Evolutionary conservation across 1,284 basidiomycete species (phyloP).

Genomic region (Ceratobasidium sp.): DNA sequence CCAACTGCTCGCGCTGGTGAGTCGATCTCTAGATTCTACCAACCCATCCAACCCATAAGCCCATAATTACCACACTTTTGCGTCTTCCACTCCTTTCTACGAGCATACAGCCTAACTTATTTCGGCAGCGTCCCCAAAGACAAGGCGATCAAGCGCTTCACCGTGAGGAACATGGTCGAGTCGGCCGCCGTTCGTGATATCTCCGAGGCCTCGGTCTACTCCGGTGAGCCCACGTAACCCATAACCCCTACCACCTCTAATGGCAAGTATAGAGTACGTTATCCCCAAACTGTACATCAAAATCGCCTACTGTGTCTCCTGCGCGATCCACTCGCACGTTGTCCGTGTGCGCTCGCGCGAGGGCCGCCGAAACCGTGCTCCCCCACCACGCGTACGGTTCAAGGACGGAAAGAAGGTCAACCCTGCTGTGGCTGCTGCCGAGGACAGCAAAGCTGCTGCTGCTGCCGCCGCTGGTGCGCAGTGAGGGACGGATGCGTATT

Average conservation of each 20-base stretch:
- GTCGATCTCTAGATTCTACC: too few relatives aligned
- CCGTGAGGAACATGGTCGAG: conserved; percentile 99
- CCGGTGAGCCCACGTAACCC: conserved; percentile 64
- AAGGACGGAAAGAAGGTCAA: conserved; percentile 98
- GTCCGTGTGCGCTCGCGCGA: conserved; percentile 94
- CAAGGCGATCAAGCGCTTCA: conserved; percentile 99
- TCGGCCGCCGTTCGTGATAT: conserved; percentile 97
- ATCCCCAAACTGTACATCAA: conserved; percentile 99
- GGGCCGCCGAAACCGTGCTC: conserved; percentile 93
- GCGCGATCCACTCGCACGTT: conserved; percentile 99
- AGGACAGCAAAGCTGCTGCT: conserved; percentile 48
- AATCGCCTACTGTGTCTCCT: conserved; percentile 98
- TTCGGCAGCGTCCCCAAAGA: conserved; percentile 76
- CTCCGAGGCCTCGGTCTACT: conserved; percentile 94
- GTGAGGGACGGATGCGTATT: background rate
- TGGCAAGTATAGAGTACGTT: conserved; percentile 76
- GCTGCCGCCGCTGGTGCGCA: conserved; percentile 16
- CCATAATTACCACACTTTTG: too few relatives aligned
- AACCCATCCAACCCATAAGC: too few relatives aligned
- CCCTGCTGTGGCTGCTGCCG: conserved; percentile 73
- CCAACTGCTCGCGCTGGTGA: conserved; percentile 90
- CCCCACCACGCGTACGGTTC: conserved; percentile 95
- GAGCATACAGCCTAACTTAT: conserved; percentile 2
- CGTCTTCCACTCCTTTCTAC: too few relatives aligned
- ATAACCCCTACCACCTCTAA: background rate